Base-by-base conservation (phyloP, 805 yeast species). In the Blastobotrys attinorum region DNA sequence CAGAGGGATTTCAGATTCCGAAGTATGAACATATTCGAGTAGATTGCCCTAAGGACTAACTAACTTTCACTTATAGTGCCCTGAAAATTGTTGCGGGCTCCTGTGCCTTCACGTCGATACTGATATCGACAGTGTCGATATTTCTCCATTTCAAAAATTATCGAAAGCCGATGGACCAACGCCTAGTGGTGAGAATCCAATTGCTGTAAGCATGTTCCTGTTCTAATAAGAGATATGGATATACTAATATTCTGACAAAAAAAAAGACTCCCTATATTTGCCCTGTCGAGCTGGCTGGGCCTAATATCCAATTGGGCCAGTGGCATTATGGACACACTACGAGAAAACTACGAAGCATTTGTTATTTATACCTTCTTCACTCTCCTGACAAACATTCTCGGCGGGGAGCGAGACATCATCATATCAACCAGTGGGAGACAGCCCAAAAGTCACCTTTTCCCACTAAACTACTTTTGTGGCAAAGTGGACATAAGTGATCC, bases 311-410 rank as follows among this genome's bases (percentile, higher is more conserved):
- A 69, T n/a, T 52, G 52, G 3, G 48, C 66, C 23, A 77, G 71
- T 39, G 65, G 61, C 44, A 67, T 69, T 45, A 52, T 87, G 2
- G 92, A 83, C 52, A 95, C 96, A 0, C 55, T 84, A 0, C 70
- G 92, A 37, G 98, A 92, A 59, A 76, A 90, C 1, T 92, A 92
- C 62, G 98, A 92, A 62, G 97, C 97, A 0, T 86, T 92, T 64
- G 96, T 89, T 27, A 84, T 92, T 27, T 92, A 92, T 62, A 87
- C 96, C 1, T 92, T 92, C 60, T 90, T 85, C 67, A 75, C 90
- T 25, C 69, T 88, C 22, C 67, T 92, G 43, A 87, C 94, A 0
- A 76, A 80, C 49, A 75, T 87, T 67, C 70, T 92, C 7, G 97
- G 97, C 0, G 99, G 98, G 15, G 98, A 94, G 58, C 71, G 95